phyloP scores from a whole-genome alignment of 1,284 basidiomycete genomes.

The Irpex sp. region DNA sequence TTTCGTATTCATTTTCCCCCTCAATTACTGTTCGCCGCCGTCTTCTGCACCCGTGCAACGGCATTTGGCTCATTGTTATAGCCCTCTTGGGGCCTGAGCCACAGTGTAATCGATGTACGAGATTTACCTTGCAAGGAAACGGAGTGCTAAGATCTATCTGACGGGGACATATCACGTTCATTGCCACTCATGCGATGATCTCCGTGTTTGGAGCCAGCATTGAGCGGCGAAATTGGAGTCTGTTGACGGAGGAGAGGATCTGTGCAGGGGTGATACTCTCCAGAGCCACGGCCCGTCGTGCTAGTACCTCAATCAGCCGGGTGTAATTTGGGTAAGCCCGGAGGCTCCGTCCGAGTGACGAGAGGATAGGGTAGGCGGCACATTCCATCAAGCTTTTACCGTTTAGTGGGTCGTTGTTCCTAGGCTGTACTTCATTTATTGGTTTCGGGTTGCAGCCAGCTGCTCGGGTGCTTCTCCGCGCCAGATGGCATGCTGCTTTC shows the following conservation, averaged over 20 bases:
- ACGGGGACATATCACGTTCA: background rate
- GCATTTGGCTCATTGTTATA: background rate
- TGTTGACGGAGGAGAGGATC: background rate
- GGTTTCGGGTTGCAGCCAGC: background rate
- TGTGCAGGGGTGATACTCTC: background rate
- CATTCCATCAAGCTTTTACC: slow-evolving; percentile 29
- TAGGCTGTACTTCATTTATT: slow-evolving; percentile 1
- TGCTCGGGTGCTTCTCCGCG: slow-evolving; percentile 12
- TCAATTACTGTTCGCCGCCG: background rate
- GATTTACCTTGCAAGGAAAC: background rate
- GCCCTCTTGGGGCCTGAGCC: background rate
- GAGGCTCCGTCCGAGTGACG: slow-evolving; percentile 15
- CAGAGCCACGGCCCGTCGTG: background rate
- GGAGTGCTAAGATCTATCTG: background rate
- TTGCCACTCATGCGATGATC: background rate
- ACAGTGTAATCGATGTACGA: background rate
- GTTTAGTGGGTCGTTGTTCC: slow-evolving; percentile 16
- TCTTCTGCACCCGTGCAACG: background rate
- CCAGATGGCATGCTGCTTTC: slow-evolving; percentile 11
- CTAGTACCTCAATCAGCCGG: background rate
- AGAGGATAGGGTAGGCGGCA: slow-evolving; percentile 14
- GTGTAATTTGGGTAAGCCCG: slow-evolving; percentile 1
- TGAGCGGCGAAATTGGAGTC: slow-evolving; percentile 2
- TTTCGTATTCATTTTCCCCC: background rate
- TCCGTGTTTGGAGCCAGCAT: background rate